phyloP scores from a whole-genome alignment of 2,329 filamentous ascomycete genomes.

The Monosporascus sp. region DNA sequence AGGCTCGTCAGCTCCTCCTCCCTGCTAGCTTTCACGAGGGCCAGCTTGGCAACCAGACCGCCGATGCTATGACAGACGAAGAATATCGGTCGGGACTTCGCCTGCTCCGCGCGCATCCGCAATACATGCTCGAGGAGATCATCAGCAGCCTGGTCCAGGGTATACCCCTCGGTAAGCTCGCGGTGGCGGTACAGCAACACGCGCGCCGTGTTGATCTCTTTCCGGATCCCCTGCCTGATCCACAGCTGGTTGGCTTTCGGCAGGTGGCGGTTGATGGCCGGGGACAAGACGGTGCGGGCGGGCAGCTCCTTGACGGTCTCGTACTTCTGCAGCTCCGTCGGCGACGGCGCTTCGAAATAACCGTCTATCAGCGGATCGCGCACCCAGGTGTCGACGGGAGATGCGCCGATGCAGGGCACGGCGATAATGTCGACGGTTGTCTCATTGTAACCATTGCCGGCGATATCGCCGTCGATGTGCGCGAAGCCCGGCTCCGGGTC shows the following conservation, averaged over 20 bases:
- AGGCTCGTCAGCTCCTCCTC: conserved; percentile 37
- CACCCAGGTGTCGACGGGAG: conserved; percentile 49
- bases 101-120: conserved; percentile 26
- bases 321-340: conserved; percentile 17
- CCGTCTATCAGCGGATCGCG: conserved; percentile 43
- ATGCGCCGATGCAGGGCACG: conserved; percentile 49
- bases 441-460: conserved; percentile 42
- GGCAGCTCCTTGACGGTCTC: conserved; percentile 28
- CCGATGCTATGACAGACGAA: conserved; percentile 60
- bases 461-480: conserved; percentile 38
- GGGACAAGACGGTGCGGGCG: conserved; percentile 25
- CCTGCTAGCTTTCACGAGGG: conserved; percentile 43
- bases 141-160: conserved; percentile 40
- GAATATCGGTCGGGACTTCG: conserved; percentile 46
- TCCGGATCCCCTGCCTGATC: conserved; percentile 49
- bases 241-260: conserved; percentile 38
- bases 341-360: conserved; percentile 37
- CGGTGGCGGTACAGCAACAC: conserved; percentile 50
- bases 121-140: conserved; percentile 41
- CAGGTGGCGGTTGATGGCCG: conserved; percentile 26
- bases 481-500: conserved; percentile 34
- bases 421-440: conserved; percentile 50
- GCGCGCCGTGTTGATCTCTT: conserved; percentile 41
- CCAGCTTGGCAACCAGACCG: conserved; percentile 55
- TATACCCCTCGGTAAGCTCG: conserved; percentile 34